Evolutionary conservation across 441 rosid species (phyloP).

Genomic region (Corymbia citriodora): DNA sequence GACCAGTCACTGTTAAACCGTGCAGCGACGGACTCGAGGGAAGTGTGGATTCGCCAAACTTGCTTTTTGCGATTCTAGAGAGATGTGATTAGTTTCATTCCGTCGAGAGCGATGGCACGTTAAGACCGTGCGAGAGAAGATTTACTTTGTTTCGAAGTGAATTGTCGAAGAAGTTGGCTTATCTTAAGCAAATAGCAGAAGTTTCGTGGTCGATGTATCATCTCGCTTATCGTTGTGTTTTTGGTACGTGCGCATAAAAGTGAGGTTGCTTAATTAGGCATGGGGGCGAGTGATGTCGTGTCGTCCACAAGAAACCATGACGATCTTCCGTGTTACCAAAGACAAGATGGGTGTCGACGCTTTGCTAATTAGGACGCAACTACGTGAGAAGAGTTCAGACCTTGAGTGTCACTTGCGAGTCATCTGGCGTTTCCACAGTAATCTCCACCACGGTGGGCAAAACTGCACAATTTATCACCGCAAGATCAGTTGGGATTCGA

Average conservation of each 20-base stretch:
- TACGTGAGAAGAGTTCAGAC: slow-evolving; percentile 9
- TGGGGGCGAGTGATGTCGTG: neutral
- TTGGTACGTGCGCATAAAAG: neutral
- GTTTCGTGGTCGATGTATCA: neutral
- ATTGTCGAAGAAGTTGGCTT: neutral
- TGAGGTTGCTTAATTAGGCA: neutral
- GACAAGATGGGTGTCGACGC: neutral
- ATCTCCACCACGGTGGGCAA: slow-evolving; percentile 62
- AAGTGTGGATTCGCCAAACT: neutral
- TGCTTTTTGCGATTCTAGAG: neutral
- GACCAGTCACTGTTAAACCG: neutral
- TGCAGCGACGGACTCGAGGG: neutral
- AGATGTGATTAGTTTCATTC: neutral
- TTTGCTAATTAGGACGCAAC: neutral
- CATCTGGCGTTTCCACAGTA: slow-evolving; percentile 51
- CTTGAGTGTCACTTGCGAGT: slow-evolving; percentile 62
- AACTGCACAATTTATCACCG: slow-evolving; percentile 22
- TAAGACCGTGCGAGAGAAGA: neutral
- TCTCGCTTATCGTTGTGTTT: neutral
- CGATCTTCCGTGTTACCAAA: neutral
- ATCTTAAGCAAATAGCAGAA: neutral
- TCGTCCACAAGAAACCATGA: neutral
- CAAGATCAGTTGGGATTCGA: neutral
- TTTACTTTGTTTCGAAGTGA: neutral
- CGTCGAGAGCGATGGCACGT: neutral